Evolutionary conservation across 1,284 basidiomycete species (phyloP).

Genomic region (Marasmius sp.): DNA sequence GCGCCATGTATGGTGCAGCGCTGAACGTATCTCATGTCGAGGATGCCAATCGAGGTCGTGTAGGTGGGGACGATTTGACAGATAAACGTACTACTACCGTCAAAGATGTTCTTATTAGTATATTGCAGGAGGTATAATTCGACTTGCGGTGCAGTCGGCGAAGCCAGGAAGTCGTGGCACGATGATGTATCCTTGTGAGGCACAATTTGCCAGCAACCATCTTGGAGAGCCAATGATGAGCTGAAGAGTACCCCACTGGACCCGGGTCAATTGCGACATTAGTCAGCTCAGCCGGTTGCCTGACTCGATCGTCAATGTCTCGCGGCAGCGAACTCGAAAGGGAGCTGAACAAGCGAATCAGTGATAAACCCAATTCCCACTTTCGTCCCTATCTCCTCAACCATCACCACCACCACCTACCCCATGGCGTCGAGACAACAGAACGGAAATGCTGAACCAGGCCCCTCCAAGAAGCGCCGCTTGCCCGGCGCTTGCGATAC

Average conservation of each 20-base stretch:
- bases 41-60: background rate
- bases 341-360: background rate
- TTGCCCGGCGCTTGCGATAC: conserved; percentile 11
- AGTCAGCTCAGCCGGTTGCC: too few relatives aligned
- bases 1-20: conserved; percentile 54
- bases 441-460: conserved; percentile 6
- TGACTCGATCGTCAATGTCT: too few relatives aligned
- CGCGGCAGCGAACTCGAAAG: too few relatives aligned
- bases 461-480: conserved; percentile 10
- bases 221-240: too few relatives aligned
- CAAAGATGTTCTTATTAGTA: conserved; percentile 58
- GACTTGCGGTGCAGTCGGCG: background rate
- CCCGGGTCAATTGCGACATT: too few relatives aligned
- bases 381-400: background rate
- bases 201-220: too few relatives aligned
- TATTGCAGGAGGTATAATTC: conserved; percentile 50
- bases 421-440: background rate
- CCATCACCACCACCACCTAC: background rate
- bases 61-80: background rate
- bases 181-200: background rate
- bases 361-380: too few relatives aligned
- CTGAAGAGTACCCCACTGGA: too few relatives aligned
- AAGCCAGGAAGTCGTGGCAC: background rate
- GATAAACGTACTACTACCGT: conserved; percentile 36
- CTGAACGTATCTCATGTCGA: background rate